Percentiles rank a stretch among this genome's conserved stretches.
These are phyloP conservation scores for Entoloma clypeatum DNA, from an alignment of 1,284 basidiomycete genomes.

Conservation along the genomic window DNA sequence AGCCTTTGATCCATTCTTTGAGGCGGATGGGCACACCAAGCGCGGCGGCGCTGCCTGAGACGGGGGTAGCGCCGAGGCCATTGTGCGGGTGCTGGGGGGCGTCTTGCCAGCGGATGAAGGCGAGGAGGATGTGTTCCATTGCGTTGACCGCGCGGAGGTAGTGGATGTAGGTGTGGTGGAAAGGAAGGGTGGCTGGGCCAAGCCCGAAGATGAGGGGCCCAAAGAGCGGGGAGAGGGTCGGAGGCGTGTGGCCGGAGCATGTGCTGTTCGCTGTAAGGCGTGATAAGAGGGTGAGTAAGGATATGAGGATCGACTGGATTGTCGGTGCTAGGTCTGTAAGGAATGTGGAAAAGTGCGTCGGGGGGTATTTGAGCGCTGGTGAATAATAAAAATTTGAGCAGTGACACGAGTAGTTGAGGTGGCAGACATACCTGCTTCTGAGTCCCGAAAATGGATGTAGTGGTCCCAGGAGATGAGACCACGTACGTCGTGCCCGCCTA, in stretches of 20 bases:
- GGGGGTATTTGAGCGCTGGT: slow-evolving; percentile 61
- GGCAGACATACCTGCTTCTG: slow-evolving; percentile 63
- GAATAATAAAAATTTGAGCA: slow-evolving; percentile 1
- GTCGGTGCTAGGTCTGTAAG: slow-evolving; percentile 50
- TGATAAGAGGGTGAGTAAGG: slow-evolving; percentile 70
- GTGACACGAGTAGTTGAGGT: background rate
- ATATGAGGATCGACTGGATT: slow-evolving; percentile 58
- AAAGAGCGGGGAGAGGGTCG: slow-evolving; percentile 84
- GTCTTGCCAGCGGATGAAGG: slow-evolving; percentile 80
- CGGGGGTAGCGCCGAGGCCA: slow-evolving; percentile 30
- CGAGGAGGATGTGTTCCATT: slow-evolving; percentile 83
- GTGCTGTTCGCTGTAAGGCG: slow-evolving; percentile 79
- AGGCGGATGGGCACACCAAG: slow-evolving; percentile 73
- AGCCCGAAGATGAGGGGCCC: slow-evolving; percentile 82
- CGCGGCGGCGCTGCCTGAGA: slow-evolving; percentile 46
- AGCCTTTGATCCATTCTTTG: slow-evolving; percentile 84
- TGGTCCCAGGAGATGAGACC: slow-evolving; percentile 76
- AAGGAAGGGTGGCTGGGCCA: slow-evolving; percentile 51
- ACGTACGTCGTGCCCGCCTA: slow-evolving; percentile 62
- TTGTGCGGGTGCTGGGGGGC: slow-evolving; percentile 41
- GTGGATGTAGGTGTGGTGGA: slow-evolving; percentile 74
- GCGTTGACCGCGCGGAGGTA: slow-evolving; percentile 82
- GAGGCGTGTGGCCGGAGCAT: slow-evolving; percentile 79
- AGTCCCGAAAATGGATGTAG: slow-evolving; percentile 73
- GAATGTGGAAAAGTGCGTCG: slow-evolving; percentile 65